Base-by-base conservation (phyloP, 225 moss, liverwort and hornwort species). In the Lunularia cruciata region DNA sequence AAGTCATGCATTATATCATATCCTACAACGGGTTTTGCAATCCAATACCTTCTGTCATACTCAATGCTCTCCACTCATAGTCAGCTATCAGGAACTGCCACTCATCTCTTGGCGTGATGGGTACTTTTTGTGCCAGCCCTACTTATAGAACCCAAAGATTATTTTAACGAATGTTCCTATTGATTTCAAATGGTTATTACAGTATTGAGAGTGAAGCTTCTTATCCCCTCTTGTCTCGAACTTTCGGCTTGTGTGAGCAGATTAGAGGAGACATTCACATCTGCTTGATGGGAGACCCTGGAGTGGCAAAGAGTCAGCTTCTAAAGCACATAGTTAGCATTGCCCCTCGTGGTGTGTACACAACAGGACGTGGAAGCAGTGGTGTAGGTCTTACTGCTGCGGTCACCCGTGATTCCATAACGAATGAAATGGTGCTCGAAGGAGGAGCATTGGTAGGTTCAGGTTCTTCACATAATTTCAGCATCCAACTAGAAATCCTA, bases 281-380 rank as follows among this genome's bases (percentile, higher is more conserved):
- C 65, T 94, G 94, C 69, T 73, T 94, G 70, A 94, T 94, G 94
- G 94, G 94, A 82, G 94, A 94, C 71, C 94, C 94, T 6, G 94
- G 94, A 77, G 94, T 94, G 71, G 94, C 94, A 9, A 94, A 94
- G 79, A 94, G 94, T 80, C 94, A 94, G 76, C 79, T 94, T 67
- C 76, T 94, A 48, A 94, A 94, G 83, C 94, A 94, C 61, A 91
- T 94, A 77, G 89, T 94, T 48, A 88, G 89, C 63, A 87, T 91
- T 62, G 91, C 94, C 45, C 94, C 94, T 18, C 79, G 94, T 67
- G 94, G 94, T 52, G 86, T 94, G 16, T 94, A 94, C 33, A 94
- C 94, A 7, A 94, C 94, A 49, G 94, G 94, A 59, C 80, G 94
- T 65, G 95, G 95, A 66, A 95, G 95, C 75, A 95, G 92, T 76